Conservation (phyloP, 768 basidiomycete genomes). For the Neoboletus subvelutipes region DNA sequence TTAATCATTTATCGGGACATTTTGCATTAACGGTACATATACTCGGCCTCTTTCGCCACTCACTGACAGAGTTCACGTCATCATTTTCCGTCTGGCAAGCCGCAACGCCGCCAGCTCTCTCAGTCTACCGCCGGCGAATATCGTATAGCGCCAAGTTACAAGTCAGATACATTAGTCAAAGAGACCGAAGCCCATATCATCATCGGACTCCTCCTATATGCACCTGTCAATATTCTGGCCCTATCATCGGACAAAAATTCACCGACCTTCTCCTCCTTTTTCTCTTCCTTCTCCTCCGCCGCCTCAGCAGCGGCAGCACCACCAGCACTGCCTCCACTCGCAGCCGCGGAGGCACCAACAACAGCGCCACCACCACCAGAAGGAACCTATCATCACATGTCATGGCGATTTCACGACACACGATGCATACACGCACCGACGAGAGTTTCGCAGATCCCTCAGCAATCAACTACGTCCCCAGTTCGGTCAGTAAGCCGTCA, state of each 20-base stretch:
- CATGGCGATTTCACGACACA: slow-evolving; percentile 2
- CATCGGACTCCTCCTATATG: slow-evolving; percentile 86
- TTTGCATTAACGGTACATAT: slow-evolving; percentile 11
- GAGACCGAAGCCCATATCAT: slow-evolving; percentile 99
- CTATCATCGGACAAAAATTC: not conserved
- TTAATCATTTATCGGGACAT: not conserved
- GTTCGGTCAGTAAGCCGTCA: not conserved
- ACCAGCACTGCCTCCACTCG: slow-evolving; percentile 48
- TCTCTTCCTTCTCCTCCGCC: slow-evolving; percentile 77
- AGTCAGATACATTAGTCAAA: slow-evolving; percentile 70
- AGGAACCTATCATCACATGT: slow-evolving; percentile 59
- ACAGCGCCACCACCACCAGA: slow-evolving; percentile 88
- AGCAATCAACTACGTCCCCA: slow-evolving; percentile 68
- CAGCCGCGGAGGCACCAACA: slow-evolving; percentile 49
- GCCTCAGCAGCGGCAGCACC: slow-evolving; percentile 53
- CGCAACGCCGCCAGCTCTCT: slow-evolving; percentile 3
- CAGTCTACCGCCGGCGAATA: slow-evolving; percentile 20
- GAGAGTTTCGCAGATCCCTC: slow-evolving; percentile 93
- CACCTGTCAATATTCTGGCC: slow-evolving; percentile 1
- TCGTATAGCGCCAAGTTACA: not conserved
- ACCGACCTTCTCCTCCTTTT: slow-evolving; percentile 86
- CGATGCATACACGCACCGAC: slow-evolving; percentile 59
- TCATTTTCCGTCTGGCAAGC: slow-evolving; percentile 28
- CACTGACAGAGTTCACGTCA: slow-evolving; percentile 2
- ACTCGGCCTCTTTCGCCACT: slow-evolving; percentile 20